These are phyloP conservation scores for Monosporascus sp. DNA, from an alignment of 2,329 filamentous ascomycete genomes.

Conservation along the genomic window DNA sequence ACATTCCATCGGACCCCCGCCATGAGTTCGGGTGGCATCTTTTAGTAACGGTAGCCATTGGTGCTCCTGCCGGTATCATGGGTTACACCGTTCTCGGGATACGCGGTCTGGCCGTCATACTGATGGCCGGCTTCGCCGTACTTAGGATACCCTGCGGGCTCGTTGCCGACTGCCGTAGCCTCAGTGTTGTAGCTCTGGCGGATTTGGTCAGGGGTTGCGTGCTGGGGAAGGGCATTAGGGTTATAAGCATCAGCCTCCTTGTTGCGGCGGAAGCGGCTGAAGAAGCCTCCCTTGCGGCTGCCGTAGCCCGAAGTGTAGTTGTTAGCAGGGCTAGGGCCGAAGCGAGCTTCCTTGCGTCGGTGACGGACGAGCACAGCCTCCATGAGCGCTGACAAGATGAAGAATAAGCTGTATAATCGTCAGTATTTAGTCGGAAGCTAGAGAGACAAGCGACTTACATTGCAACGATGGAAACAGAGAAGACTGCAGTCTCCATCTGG, in stretches of 20 bases:
- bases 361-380: constrained; percentile 64
- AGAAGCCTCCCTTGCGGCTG: constrained; percentile 19
- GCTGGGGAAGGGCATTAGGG: constrained; percentile 28
- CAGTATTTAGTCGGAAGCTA: background rate
- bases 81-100: constrained; percentile 19
- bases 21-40: constrained; percentile 1
- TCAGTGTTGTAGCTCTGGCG: constrained; percentile 32
- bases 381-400: constrained; percentile 64
- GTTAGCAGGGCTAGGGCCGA: constrained; percentile 35
- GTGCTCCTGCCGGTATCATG: constrained; percentile 6
- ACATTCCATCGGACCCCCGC: background rate
- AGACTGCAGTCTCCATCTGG: constrained; percentile 67
- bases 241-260: constrained; percentile 15
- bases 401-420: constrained; percentile 54
- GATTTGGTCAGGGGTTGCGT: constrained; percentile 28
- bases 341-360: constrained; percentile 49
- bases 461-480: constrained; percentile 73
- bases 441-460: constrained; percentile 46
- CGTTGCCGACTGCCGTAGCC: constrained; percentile 24
- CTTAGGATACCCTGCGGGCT: constrained; percentile 21
- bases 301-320: constrained; percentile 33
- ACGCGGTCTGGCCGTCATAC: constrained; percentile 24
- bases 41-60: constrained; percentile 16
- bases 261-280: constrained; percentile 26
- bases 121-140: constrained; percentile 22